phyloP scores from a whole-genome alignment of 1,284 basidiomycete species.

The Schizophyllum commune region DNA sequence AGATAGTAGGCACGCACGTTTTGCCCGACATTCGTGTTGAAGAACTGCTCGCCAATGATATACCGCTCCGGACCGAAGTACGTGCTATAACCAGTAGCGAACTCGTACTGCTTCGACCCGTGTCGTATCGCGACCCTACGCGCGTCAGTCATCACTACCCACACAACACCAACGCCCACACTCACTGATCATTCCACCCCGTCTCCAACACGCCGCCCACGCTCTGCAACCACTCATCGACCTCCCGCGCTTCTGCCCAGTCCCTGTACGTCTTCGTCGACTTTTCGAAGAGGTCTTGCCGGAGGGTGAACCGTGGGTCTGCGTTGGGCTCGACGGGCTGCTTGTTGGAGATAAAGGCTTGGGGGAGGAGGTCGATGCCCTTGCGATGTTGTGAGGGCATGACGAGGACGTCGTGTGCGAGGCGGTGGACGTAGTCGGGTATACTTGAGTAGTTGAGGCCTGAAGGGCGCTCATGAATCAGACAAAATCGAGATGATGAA shows the following conservation, averaged over 20 bases:
- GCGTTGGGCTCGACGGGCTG: constrained; percentile 55
- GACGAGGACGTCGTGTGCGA: constrained; percentile 58
- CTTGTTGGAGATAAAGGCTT: constrained; percentile 85
- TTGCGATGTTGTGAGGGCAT: constrained; percentile 35
- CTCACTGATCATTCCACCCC: constrained; percentile 85
- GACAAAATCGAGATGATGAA: not conserved
- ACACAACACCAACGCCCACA: constrained; percentile 2
- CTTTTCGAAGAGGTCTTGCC: constrained; percentile 65
- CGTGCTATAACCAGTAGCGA: constrained; percentile 89
- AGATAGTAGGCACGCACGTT: not conserved
- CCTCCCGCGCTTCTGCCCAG: constrained; percentile 81
- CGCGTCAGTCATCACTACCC: constrained; percentile 5
- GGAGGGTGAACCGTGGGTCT: constrained; percentile 58
- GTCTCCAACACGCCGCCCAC: constrained; percentile 79
- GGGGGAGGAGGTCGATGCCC: constrained; percentile 63
- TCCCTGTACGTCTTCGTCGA: constrained; percentile 75
- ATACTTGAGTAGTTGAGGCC: constrained; percentile 66
- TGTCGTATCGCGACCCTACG: constrained; percentile 41
- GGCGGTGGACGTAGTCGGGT: constrained; percentile 71
- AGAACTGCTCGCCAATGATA: constrained; percentile 84
- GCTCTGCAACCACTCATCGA: constrained; percentile 92
- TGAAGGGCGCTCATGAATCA: constrained; percentile 18
- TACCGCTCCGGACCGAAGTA: constrained; percentile 83
- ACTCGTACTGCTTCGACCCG: constrained; percentile 76
- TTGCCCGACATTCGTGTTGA: constrained; percentile 38